Evolutionary conservation across 805 yeast genomes (phyloP).

Genomic region (Candida ulmi): DNA sequence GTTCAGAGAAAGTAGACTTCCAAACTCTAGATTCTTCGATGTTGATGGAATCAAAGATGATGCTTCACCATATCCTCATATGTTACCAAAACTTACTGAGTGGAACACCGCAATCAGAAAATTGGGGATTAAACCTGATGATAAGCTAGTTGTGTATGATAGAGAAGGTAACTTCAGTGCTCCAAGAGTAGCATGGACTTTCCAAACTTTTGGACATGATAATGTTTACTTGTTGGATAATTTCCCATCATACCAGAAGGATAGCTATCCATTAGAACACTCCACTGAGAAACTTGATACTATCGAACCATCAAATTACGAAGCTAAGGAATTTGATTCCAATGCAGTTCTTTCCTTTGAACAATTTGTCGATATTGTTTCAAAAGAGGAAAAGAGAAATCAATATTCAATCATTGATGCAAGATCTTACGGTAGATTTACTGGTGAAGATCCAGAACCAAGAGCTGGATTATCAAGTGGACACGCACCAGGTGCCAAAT

Average conservation of each 20-base stretch:
- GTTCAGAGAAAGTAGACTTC: constrained; percentile 52
- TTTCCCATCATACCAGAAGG: constrained; percentile 44
- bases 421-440: constrained; percentile 65
- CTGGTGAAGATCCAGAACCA: constrained; percentile 83
- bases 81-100: constrained; percentile 63
- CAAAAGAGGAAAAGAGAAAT: constrained; percentile 35
- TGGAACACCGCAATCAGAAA: constrained; percentile 50
- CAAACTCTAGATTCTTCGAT: constrained; percentile 69
- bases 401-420: constrained; percentile 72
- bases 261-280: constrained; percentile 40
- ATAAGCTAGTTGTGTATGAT: constrained; percentile 77
- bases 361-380: constrained; percentile 54
- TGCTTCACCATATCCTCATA: constrained; percentile 73
- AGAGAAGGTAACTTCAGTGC: constrained; percentile 78
- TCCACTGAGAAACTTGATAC: constrained; percentile 10
- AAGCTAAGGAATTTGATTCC: constrained; percentile 30
- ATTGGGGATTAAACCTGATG: constrained; percentile 52
- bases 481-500: constrained; percentile 76
- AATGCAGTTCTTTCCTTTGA: constrained; percentile 62
- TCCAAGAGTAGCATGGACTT: constrained; percentile 91
- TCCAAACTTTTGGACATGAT: constrained; percentile 72
- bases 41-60: constrained; percentile 63
- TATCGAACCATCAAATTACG: constrained; percentile 26
- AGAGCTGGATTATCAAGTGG: constrained; percentile 86
- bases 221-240: constrained; percentile 67